Base-by-base conservation (phyloP, 257 asterid genomes). In the Coffea canephora region DNA sequence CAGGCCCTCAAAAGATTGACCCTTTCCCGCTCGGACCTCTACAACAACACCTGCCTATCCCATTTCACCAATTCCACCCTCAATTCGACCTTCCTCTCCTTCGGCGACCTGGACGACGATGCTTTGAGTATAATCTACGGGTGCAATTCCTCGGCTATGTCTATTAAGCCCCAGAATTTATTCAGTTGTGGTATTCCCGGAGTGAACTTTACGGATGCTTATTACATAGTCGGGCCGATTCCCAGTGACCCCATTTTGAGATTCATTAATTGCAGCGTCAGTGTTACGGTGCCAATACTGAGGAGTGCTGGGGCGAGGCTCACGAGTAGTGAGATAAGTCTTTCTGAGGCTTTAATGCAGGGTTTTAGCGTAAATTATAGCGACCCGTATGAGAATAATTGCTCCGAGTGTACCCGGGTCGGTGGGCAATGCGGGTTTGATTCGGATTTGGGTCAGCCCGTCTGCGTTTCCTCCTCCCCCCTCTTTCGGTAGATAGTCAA, bases 381-480 rank as follows among this genome's bases (percentile, higher is more conserved):
- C 43, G 86, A 81, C 52, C 93, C 93, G 46, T 84, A 68, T 25
- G 88, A 84, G 81, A 79, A 81, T 21, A 21, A 16, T 82, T 93
- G 95, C 49, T 72, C 55, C 9, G 82, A 81, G 27, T 91, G 97
- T 82, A 49, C 5, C 45, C 76, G 80, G 73, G 46, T 85, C 66
- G 89, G 93, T 70, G 91, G 93, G 80, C 80, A 85, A 57, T 91
- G 96, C 59, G 97, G 94, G 84, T 90, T 84, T 74, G 89, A 81
- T 75, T 75, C 87, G 34, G 82, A 31, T 9, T 68, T 70, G 83
- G 77, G 74, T 68, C 85, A 80, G 49, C 83, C 83, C 48, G 54
- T 86, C 83, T 91, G 97, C 82, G 79, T 89, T 84, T 91, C 27
- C 27, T 27, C 75, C 41, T 74, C 27, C 27, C 79, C 18, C 80